A percentile compares a stretch with the other conserved stretches of the same genome.
phyloP scores from a whole-genome alignment of 1,139 yeast species.

The Geotrichum carabidarum region DNA sequence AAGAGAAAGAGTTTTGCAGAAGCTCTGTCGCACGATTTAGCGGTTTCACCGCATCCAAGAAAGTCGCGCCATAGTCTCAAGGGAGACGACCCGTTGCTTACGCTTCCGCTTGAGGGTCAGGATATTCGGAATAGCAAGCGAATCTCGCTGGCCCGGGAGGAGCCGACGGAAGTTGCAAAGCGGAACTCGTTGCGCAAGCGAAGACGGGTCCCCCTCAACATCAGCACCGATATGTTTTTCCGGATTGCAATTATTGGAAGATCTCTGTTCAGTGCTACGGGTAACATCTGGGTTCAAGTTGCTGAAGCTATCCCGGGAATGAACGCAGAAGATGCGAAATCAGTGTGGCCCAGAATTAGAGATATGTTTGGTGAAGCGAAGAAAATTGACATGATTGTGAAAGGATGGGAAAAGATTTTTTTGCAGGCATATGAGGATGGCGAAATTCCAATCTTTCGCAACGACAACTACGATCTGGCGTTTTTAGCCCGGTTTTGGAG shows the following conservation, averaged over 20 bases:
- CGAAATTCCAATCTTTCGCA: slow-evolving; percentile 40
- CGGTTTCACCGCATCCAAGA: neutral
- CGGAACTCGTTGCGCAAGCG: neutral
- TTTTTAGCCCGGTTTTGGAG: slow-evolving; percentile 56
- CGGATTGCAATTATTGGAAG: slow-evolving; percentile 61
- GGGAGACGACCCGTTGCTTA: slow-evolving; percentile 13
- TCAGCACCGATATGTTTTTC: slow-evolving; percentile 43
- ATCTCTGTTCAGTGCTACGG: slow-evolving; percentile 45
- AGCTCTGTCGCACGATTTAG: neutral
- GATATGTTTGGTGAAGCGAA: slow-evolving; percentile 51
- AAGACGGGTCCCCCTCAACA: neutral
- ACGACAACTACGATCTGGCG: slow-evolving; percentile 46
- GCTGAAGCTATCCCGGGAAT: slow-evolving; percentile 41
- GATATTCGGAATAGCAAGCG: slow-evolving; percentile 13
- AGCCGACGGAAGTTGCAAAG: neutral
- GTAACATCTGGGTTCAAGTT: slow-evolving; percentile 57
- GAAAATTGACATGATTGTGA: slow-evolving; percentile 50
- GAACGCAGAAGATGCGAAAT: slow-evolving; percentile 41
- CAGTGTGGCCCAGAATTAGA: slow-evolving; percentile 60
- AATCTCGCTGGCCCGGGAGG: slow-evolving; percentile 1
- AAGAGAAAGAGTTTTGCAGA: neutral
- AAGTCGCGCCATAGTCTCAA: neutral
- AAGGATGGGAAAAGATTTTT: slow-evolving; percentile 57
- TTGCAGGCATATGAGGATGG: slow-evolving; percentile 50
- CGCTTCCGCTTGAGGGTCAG: slow-evolving; percentile 9